phyloP scores from a whole-genome alignment of 306 rosid species.

The Sphenostylis stenocarpa region DNA sequence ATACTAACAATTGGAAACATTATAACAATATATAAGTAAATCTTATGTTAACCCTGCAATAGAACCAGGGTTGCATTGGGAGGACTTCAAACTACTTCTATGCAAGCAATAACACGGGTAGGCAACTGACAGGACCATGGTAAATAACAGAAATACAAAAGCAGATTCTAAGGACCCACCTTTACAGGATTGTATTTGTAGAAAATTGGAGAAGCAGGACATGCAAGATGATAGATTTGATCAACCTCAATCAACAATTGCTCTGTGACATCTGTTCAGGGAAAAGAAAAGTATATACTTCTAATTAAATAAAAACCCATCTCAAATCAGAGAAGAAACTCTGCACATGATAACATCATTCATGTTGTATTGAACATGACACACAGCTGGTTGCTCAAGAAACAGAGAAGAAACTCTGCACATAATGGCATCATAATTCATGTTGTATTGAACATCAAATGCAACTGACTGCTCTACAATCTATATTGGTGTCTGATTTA shows the following conservation, averaged over 20 bases:
- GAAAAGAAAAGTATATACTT: conserved; percentile 1
- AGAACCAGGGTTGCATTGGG: background rate
- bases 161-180: conserved; percentile 37
- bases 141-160: conserved; percentile 1
- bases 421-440: background rate
- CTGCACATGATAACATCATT: conserved; percentile 14
- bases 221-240: conserved; percentile 94
- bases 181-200: conserved; percentile 94
- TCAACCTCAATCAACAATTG: conserved; percentile 87
- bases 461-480: background rate
- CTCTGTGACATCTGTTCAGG: conserved; percentile 81
- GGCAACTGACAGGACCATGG: background rate
- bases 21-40: background rate
- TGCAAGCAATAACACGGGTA: background rate
- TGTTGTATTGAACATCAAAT: background rate
- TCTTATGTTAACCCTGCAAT: background rate
- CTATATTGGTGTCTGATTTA: background rate
- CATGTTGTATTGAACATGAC: background rate
- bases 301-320: background rate
- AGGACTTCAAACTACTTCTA: background rate
- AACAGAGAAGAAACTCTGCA: conserved; percentile 16
- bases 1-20: background rate
- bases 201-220: conserved; percentile 97
- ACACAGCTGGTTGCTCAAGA: too few species aligned
- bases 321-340: background rate